phyloP scores from a whole-genome alignment of 2,329 filamentous ascomycete species.

The Taxawa tesnikishii region DNA sequence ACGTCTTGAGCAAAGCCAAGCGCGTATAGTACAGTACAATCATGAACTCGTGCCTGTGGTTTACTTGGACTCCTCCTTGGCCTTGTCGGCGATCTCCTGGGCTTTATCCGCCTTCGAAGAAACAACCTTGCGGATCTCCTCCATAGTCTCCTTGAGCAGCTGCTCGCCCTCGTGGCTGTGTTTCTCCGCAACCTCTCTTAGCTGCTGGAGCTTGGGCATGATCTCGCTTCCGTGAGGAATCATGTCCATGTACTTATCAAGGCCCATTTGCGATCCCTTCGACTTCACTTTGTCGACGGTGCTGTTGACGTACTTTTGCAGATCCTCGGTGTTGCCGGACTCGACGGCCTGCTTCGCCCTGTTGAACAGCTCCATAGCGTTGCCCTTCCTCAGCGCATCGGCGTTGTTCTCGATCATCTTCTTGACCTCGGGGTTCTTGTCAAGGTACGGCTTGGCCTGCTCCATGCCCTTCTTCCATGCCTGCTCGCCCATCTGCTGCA shows the following conservation, averaged over 20 bases:
- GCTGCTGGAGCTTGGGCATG: slow-evolving; percentile 50
- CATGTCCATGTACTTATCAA: slow-evolving; percentile 53
- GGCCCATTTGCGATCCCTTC: slow-evolving; percentile 22
- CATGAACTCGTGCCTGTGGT: neutral
- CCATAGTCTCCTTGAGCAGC: slow-evolving; percentile 55
- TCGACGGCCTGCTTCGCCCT: slow-evolving; percentile 49
- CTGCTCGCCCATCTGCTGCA: slow-evolving; percentile 57
- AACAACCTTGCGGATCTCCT: slow-evolving; percentile 53
- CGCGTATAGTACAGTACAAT: neutral
- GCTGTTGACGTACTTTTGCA: slow-evolving; percentile 50
- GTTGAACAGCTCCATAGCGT: slow-evolving; percentile 50
- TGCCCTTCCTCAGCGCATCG: slow-evolving; percentile 54
- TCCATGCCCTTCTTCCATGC: slow-evolving; percentile 61
- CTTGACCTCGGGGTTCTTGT: slow-evolving; percentile 67
- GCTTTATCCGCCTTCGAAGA: slow-evolving; percentile 46
- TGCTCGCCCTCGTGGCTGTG: slow-evolving; percentile 59
- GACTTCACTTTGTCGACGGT: slow-evolving; percentile 49
- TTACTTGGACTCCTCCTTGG: slow-evolving; percentile 32
- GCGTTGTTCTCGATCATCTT: slow-evolving; percentile 59
- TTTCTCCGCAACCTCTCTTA: slow-evolving; percentile 53
- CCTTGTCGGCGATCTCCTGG: slow-evolving; percentile 46
- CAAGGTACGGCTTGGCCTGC: slow-evolving; percentile 57
- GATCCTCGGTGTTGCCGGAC: slow-evolving; percentile 45
- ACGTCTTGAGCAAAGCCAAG: no score
- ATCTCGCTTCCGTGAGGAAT: slow-evolving; percentile 54